Evolutionary conservation across 2,329 filamentous ascomycete genomes (phyloP).

Genomic region (Byssochlamys sp.): DNA sequence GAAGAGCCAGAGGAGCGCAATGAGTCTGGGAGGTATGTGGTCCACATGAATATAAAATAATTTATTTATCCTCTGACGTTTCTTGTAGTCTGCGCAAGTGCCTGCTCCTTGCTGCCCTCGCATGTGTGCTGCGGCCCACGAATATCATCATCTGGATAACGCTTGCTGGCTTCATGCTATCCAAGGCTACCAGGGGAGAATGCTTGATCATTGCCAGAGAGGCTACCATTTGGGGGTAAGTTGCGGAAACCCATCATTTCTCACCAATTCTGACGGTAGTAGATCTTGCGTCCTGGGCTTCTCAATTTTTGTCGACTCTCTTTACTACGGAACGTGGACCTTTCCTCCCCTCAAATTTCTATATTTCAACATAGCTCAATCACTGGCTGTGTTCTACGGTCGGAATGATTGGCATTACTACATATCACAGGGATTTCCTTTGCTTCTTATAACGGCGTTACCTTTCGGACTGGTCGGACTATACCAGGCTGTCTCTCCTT

Average conservation of each 20-base stretch:
- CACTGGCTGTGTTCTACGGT: conserved; percentile 85
- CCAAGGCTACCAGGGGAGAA: conserved; percentile 33
- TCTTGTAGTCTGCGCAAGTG: conserved; percentile 48
- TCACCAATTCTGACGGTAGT: conserved; percentile 7
- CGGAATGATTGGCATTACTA: conserved; percentile 89
- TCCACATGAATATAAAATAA: conserved; percentile 3
- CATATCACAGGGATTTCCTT: conserved; percentile 74
- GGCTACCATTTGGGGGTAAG: conserved; percentile 49
- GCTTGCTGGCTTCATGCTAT: conserved; percentile 49
- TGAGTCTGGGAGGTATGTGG: conserved; percentile 18
- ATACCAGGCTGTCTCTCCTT: conserved; percentile 40
- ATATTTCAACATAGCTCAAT: conserved; percentile 80
- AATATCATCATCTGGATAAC: conserved; percentile 77
- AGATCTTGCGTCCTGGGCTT: conserved; percentile 51
- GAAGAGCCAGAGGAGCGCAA: conserved; percentile 4
- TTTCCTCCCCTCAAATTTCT: conserved; percentile 82
- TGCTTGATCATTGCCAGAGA: conserved; percentile 53
- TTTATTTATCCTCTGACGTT: conserved; percentile 10
- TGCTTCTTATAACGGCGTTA: conserved; percentile 72
- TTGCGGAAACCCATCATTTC: conserved; percentile 3
- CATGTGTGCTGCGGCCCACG: conserved; percentile 79
- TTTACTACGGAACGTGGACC: conserved; percentile 77
- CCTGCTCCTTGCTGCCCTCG: conserved; percentile 66
- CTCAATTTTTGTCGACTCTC: conserved; percentile 60
- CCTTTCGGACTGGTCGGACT: conserved; percentile 64